A percentile compares a stretch with the other conserved stretches of the same genome.
Conservation (phyloP, 208 protist genomes). For the Wallacemonas sp. region DNA sequence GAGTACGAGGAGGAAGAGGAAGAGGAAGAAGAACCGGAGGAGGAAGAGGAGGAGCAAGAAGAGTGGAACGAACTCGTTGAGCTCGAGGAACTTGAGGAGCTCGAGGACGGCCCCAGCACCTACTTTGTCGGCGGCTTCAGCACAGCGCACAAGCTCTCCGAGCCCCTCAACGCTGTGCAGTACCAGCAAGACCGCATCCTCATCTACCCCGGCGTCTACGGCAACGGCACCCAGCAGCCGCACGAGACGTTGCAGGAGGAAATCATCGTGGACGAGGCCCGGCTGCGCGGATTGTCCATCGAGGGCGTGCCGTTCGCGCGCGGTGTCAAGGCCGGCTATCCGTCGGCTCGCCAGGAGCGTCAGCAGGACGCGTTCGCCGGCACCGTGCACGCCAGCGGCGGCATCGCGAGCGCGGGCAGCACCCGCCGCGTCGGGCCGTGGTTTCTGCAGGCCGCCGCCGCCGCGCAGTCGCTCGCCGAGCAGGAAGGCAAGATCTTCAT, state of each 20-base stretch:
- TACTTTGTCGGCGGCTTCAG: conserved; percentile 82
- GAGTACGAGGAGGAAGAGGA: conserved; percentile 60
- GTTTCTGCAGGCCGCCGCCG: conserved; percentile 59
- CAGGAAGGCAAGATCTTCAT: conserved; percentile 5
- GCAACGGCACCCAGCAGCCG: conserved; percentile 4
- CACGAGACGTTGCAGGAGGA: conserved; percentile 20
- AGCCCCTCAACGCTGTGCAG: conserved; percentile 39
- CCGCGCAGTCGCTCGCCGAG: conserved; percentile 18
- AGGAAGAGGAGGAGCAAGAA: conserved; percentile 71
- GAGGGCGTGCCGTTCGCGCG: conserved; percentile 58
- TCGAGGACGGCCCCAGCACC: conserved; percentile 79
- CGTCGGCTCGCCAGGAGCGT: conserved; percentile 13
- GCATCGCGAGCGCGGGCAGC: conserved; percentile 19
- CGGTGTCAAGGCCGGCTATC: conserved; percentile 37
- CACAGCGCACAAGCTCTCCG: conserved; percentile 44
- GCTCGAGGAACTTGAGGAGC: conserved; percentile 48
- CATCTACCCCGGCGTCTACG: conserved; percentile 73
- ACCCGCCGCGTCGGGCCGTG: conserved; percentile 65
- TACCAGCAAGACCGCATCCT: conserved; percentile 78
- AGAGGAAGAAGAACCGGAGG: conserved; percentile 77
- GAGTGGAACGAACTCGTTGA: conserved; percentile 70
- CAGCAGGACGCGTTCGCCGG: conserved; percentile 2
- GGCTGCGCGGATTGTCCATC: conserved; percentile 54
- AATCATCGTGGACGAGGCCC: conserved; percentile 57
- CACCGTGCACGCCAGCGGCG: background rate